Conservation (phyloP, 2,329 filamentous ascomycete species). For the Claviceps humidiphila region DNA sequence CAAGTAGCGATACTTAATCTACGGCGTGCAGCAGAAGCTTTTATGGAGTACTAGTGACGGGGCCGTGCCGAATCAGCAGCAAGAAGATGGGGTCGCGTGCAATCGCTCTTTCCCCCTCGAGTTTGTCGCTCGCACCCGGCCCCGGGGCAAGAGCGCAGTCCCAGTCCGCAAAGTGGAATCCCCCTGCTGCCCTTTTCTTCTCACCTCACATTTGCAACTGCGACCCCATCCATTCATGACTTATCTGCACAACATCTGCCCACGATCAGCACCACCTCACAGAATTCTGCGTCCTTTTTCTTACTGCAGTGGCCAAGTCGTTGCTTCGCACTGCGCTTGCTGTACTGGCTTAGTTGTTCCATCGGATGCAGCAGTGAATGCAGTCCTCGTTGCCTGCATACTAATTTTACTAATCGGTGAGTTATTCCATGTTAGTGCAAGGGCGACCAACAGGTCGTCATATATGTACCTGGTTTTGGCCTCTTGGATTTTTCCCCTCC, state of each 20-base stretch:
- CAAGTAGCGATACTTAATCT: background rate
- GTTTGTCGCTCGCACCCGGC: slow-evolving; percentile 2
- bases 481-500: background rate
- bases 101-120: slow-evolving; percentile 3
- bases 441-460: slow-evolving; percentile 1
- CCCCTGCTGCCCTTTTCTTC: slow-evolving; percentile 11
- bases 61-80: background rate
- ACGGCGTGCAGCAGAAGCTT: background rate
- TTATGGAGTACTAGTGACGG: background rate
- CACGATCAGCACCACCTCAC: slow-evolving; percentile 8
- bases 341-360: slow-evolving; percentile 1
- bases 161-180: slow-evolving; percentile 9
- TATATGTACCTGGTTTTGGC: background rate
- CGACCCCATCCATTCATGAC: slow-evolving; percentile 12
- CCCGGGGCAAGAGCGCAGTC: slow-evolving; percentile 4
- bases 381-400: background rate
- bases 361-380: background rate
- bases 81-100: slow-evolving; percentile 1
- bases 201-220: slow-evolving; percentile 12
- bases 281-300: slow-evolving; percentile 6
- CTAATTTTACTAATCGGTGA: slow-evolving; percentile 2
- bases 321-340: background rate
- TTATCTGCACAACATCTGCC: slow-evolving; percentile 14
- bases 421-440: slow-evolving; percentile 8
- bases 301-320: background rate